Percentiles rank a stretch among this genome's conserved stretches.
Conservation (phyloP, 2,329 filamentous ascomycete genomes). For the Penicillium expansum region DNA sequence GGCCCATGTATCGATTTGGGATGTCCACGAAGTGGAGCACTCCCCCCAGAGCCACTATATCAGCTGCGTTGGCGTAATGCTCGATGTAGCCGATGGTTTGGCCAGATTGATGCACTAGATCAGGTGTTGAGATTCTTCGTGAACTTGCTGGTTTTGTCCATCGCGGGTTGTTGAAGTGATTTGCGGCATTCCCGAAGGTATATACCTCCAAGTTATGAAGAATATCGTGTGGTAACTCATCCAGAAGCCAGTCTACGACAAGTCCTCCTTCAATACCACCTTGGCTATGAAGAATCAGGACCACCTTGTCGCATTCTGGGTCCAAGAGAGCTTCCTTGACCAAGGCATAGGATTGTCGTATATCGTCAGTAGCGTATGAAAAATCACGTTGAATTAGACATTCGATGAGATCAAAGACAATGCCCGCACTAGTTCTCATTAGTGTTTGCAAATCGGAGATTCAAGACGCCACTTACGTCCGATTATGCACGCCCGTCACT, state of each 20-base stretch:
- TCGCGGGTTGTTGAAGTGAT: constrained; percentile 74
- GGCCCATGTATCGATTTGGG: constrained; percentile 50
- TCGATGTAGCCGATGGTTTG: constrained; percentile 65
- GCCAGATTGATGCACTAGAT: neutral
- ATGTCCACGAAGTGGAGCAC: constrained; percentile 64
- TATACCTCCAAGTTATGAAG: constrained; percentile 68
- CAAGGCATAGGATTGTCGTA: constrained; percentile 57
- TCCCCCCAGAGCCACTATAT: constrained; percentile 73
- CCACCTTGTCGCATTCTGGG: constrained; percentile 62
- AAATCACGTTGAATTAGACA: constrained; percentile 75
- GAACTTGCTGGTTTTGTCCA: constrained; percentile 46
- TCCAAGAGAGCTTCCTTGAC: constrained; percentile 65
- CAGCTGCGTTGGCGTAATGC: constrained; percentile 72
- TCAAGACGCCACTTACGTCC: constrained; percentile 49
- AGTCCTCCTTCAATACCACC: constrained; percentile 72
- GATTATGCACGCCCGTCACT: constrained; percentile 71
- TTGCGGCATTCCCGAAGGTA: constrained; percentile 75
- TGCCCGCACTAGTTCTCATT: constrained; percentile 48
- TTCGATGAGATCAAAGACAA: constrained; percentile 74
- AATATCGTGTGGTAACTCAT: constrained; percentile 65
- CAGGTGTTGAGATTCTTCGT: constrained; percentile 19
- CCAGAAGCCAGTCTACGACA: constrained; percentile 72
- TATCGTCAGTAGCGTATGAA: constrained; percentile 66
- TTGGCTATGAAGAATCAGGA: constrained; percentile 74
- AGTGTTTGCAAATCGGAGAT: neutral